Conservation (phyloP, 192 early-diverging fungal species). For the Coemansia sp. region DNA sequence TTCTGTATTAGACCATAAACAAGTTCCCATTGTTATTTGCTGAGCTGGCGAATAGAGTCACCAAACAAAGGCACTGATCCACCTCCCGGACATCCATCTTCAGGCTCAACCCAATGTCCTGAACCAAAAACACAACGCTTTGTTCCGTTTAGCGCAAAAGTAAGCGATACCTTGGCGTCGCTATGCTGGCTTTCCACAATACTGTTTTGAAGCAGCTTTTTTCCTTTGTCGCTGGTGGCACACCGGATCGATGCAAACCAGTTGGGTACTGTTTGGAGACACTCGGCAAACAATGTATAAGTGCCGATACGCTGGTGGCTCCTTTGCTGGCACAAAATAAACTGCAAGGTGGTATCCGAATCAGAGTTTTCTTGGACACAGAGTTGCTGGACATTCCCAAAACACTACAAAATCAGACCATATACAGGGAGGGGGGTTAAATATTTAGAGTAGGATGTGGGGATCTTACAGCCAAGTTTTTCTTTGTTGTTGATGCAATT, state of each 20-base stretch:
- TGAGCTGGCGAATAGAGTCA: constrained; percentile 12
- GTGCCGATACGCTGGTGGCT: constrained; percentile 23
- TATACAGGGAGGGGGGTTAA: too few relatives aligned
- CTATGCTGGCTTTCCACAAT: constrained; percentile 3
- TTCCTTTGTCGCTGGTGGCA: constrained; percentile 26
- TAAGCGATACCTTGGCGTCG: constrained; percentile 17
- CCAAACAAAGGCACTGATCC: constrained; percentile 21
- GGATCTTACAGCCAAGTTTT: background rate
- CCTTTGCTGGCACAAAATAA: constrained; percentile 31
- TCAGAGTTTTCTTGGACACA: constrained; percentile 40
- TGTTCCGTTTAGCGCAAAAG: constrained; percentile 28
- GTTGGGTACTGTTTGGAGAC: constrained; percentile 9
- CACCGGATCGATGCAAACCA: constrained; percentile 18
- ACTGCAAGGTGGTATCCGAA: constrained; percentile 24
- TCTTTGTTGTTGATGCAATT: background rate
- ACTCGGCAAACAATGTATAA: constrained; percentile 23
- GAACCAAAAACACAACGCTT: constrained; percentile 37
- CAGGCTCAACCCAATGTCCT: constrained; percentile 27
- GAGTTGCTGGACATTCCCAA: constrained; percentile 44
- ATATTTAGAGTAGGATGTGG: background rate
- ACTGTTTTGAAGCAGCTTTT: constrained; percentile 18
- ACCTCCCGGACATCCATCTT: constrained; percentile 42
- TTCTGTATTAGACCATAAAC: too few relatives aligned
- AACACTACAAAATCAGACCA: constrained; percentile 41
- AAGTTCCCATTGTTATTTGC: background rate